Conservation (phyloP, 2,329 filamentous ascomycete species). For the Penicillium sp. region DNA sequence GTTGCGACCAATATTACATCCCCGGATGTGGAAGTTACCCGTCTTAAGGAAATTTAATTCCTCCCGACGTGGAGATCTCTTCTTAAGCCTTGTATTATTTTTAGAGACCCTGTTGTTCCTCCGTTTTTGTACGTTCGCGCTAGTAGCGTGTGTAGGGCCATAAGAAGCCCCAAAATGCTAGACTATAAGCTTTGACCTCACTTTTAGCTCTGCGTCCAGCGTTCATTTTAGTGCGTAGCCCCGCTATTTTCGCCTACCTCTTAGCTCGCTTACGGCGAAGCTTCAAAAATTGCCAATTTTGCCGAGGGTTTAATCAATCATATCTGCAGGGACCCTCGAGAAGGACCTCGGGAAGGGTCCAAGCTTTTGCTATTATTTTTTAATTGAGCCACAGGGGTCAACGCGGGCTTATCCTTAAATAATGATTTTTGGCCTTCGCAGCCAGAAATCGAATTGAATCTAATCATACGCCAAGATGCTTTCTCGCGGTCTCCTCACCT, state of each 20-base stretch:
- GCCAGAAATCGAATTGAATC: background rate
- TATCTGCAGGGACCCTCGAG: background rate
- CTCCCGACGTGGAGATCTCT: too few relatives aligned
- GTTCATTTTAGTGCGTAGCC: background rate
- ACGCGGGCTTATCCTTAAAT: too few relatives aligned
- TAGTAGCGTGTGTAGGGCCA: background rate
- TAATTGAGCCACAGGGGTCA: too few relatives aligned
- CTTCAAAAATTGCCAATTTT: background rate
- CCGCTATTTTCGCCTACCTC: background rate
- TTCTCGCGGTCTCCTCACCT: background rate
- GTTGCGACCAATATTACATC: too few relatives aligned
- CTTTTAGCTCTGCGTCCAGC: background rate
- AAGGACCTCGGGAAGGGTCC: too few relatives aligned
- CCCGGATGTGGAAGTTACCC: too few relatives aligned
- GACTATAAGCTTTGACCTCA: background rate
- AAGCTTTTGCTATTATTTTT: too few relatives aligned
- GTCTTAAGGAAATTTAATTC: too few relatives aligned
- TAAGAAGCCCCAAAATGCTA: background rate
- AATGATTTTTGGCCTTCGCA: background rate
- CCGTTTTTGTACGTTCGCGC: too few relatives aligned
- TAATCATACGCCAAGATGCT: background rate
- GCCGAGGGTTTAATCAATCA: background rate
- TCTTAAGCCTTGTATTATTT: too few relatives aligned
- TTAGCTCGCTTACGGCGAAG: background rate
- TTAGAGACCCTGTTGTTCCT: too few relatives aligned